Evolutionary conservation across 305 asterid species (phyloP).

Genomic region (Rubia peregrina): DNA sequence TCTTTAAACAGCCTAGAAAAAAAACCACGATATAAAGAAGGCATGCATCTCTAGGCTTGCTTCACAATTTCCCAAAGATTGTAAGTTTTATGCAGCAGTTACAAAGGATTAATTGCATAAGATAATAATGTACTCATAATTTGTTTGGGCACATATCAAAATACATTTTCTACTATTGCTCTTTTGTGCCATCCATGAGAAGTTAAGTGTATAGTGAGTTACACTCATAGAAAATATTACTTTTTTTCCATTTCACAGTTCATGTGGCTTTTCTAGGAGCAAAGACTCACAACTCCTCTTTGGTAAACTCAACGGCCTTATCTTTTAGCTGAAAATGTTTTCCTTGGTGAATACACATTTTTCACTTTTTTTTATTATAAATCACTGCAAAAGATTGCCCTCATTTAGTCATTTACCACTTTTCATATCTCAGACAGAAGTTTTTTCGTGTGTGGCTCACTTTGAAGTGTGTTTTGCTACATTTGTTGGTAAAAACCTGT

Average conservation of each 20-base stretch:
- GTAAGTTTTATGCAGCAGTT: constrained; percentile 76
- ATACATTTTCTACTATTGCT: neutral
- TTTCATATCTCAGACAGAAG: neutral
- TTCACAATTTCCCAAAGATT: constrained; percentile 90
- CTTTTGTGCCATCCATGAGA: neutral
- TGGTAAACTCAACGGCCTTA: neutral
- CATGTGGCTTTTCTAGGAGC: neutral
- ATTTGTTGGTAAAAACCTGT: neutral
- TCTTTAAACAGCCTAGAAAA: constrained; percentile 56
- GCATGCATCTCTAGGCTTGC: constrained; percentile 51
- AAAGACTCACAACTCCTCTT: neutral
- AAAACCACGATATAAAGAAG: constrained; percentile 64
- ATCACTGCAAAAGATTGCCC: neutral
- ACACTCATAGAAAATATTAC: neutral
- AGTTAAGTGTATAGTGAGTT: too few relatives aligned
- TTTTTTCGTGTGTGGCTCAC: neutral
- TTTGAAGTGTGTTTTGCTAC: neutral
- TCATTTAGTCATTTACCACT: too few relatives aligned
- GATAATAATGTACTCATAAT: constrained; percentile 33
- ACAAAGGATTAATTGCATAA: constrained; percentile 77
- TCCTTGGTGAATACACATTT: neutral
- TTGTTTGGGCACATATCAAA: neutral
- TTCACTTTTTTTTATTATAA: neutral
- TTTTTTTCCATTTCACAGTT: neutral
- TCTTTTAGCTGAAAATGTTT: neutral